Evolutionary conservation across 106 monocot genomes (phyloP).

Genomic region (Vanilla planifolia): DNA sequence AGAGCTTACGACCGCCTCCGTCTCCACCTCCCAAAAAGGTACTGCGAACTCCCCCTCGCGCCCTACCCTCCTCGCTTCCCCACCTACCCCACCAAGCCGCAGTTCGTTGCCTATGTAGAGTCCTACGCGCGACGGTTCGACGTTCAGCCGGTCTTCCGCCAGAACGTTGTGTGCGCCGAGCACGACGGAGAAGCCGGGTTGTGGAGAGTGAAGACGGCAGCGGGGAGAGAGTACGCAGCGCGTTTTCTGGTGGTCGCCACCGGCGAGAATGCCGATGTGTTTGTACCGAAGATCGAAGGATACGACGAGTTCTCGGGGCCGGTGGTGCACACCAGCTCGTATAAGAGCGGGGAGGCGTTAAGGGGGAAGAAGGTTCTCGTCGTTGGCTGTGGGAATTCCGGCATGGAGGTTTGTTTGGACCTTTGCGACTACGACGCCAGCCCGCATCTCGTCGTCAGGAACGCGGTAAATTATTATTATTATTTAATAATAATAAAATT

Average conservation of each 20-base stretch:
- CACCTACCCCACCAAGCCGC: slow-evolving; percentile 19
- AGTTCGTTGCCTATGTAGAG: slow-evolving; percentile 24
- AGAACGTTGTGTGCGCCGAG: slow-evolving; percentile 22
- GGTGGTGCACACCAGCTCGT: slow-evolving; percentile 44
- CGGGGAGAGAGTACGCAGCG: slow-evolving; percentile 16
- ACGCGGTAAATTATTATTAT: slow-evolving; percentile 46
- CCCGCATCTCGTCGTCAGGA: slow-evolving; percentile 52
- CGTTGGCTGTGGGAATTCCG: slow-evolving; percentile 79
- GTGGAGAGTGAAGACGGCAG: slow-evolving; percentile 38
- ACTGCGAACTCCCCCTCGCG: slow-evolving; percentile 27
- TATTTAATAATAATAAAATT: too few relatives aligned
- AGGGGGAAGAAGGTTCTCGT: slow-evolving; percentile 61
- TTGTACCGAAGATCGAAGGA: slow-evolving; percentile 60
- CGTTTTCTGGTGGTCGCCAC: slow-evolving; percentile 77
- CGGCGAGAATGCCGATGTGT: slow-evolving; percentile 85
- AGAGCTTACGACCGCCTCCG: slow-evolving; percentile 29
- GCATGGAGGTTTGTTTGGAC: slow-evolving; percentile 80
- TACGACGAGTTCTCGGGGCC: slow-evolving; percentile 27
- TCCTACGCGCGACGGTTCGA: slow-evolving; percentile 15
- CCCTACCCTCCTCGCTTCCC: slow-evolving; percentile 14
- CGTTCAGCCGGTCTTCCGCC: slow-evolving; percentile 15
- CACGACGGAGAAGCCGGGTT: slow-evolving; percentile 9
- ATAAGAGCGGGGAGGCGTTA: slow-evolving; percentile 46
- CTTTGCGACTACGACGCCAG: slow-evolving; percentile 54
- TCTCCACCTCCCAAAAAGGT: slow-evolving; percentile 27